Evolutionary conservation across 139 green algal genomes (phyloP), one percentile per base, ranked within the genome.

Genomic region (Raphidocelis subcapitata): DNA sequence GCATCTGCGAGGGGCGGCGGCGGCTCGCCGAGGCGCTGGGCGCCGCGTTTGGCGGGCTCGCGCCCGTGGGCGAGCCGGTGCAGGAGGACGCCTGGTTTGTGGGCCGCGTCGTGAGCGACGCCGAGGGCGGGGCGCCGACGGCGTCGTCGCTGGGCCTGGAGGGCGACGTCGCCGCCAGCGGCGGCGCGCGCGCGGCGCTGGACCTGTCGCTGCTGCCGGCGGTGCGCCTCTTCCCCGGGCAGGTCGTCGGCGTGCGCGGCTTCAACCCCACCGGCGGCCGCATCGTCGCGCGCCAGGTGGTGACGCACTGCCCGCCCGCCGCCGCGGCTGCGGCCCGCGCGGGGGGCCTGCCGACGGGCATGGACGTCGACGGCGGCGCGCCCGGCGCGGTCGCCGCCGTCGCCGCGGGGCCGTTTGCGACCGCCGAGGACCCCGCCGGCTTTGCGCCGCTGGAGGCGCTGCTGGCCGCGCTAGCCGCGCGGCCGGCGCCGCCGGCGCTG

Each of bases 401-500:
- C 41, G 91, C 90, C 21, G 77, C 85, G 2, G 92, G 92, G 14
- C 92, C 92, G 12, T 97, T 87, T 79, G 87, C 76, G n/a, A 75
- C 70, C 15, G 57, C 75, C 0, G 88, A 94, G 8, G 77, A 93
- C 62, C 67, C 91, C 55, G 54, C 62, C 26, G 35, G 36, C 5
- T 95, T 87, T 73, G 88, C 81, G 47, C 88, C 90, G 1, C 82
- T 97, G 62, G 65, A 85, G 10, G 92, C 87, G 41, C 79, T 99
- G 64, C 78, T 98, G 54, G 59, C 80, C 20, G 63, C 59, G 28
- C 56, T 79, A 32, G 29, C 57, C 57, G 14, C 26, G 20, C 28
- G 75, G 57, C 64, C 72, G 66, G 33, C 24, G 26, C 41, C 16
- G n/a, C 33, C 65, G 28, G 65, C 20, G 3, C 26, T 67, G 41